Evolutionary conservation across 176 grass and related monocot genomes (phyloP), one percentile per base, ranked within the genome.

Genomic region (Pontederia paniculata): DNA sequence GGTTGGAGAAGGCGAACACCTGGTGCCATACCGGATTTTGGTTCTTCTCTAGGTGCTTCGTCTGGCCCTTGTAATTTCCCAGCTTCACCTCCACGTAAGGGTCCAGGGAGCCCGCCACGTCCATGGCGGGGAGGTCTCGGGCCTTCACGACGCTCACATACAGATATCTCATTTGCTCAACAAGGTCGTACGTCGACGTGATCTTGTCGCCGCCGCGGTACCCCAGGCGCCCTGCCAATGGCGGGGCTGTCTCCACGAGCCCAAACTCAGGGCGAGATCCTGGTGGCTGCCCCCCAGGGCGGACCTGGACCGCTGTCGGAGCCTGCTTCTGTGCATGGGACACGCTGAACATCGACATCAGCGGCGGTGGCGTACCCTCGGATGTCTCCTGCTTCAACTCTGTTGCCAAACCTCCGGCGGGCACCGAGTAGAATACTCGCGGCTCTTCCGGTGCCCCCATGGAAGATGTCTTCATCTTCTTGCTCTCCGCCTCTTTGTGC

Each of bases 31-130:
- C 85, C 21, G 89, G 89, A 59, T 89, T 83, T 66, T 46, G 31
- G 65, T 74, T 89, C 79, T 83, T 89, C 59, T 78, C 82, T n/a
- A 81, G 52, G 54, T 80, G 62, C 54, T 17, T 66, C 0, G 85
- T 96, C 0, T 54, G 67, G 60, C 82, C 90, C 72, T 83, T 81
- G 69, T 67, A 96, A 68, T 89, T 83, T 9, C 90, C 90, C 4
- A 89, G 63, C 81, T 68, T 85, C 19, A 95, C 81, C 81, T 95
- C 85, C 9, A 85, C 89, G 74, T 48, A 95, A 16, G 89, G 89
- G 73, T 95, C 89, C 17, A 89, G 81, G 48, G 73, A 75, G 28
- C 90, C 82, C 0, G 90, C 86, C 9, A 96, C 2, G 55, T 89
- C 85, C 76, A 64, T 86, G 23, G 43, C 66, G 2, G 82, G 82